These are phyloP conservation scores for Volvariella surrecta DNA, from an alignment of 1,284 basidiomycete genomes.

Conservation along the genomic window DNA sequence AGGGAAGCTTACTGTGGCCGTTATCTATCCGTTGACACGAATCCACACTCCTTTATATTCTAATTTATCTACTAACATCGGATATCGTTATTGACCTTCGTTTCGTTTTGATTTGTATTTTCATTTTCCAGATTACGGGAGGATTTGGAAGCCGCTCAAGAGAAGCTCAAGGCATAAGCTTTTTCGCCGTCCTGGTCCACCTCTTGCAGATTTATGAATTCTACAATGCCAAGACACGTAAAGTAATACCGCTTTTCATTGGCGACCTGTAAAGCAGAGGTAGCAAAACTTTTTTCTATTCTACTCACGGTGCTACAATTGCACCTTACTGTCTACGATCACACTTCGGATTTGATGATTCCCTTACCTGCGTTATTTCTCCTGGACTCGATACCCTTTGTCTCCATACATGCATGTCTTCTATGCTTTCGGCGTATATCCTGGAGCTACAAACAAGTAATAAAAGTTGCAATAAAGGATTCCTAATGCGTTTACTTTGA, in stretches of 20 bases:
- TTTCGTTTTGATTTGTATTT: too few species aligned
- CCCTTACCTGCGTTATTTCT: neutral
- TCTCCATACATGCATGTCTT: neutral
- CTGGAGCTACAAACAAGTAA: neutral
- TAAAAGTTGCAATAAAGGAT: neutral
- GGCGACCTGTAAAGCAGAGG: neutral
- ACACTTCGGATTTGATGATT: neutral
- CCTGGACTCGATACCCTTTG: neutral
- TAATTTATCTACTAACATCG: constrained; percentile 13
- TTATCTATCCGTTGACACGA: constrained; percentile 47
- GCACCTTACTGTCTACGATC: neutral
- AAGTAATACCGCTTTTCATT: neutral
- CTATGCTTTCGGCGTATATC: neutral
- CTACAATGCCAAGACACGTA: neutral
- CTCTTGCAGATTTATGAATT: neutral
- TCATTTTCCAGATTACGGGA: constrained; percentile 47
- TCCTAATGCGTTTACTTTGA: too few species aligned
- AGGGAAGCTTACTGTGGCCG: constrained; percentile 44
- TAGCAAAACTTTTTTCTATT: neutral
- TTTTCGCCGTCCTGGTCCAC: too few species aligned
- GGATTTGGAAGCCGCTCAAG: constrained; percentile 36
- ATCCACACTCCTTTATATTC: constrained; percentile 12
- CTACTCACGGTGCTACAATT: neutral
- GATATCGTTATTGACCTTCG: constrained; percentile 28
- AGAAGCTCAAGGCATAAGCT: neutral